A percentile compares a stretch with the other conserved stretches of the same genome.
Evolutionary conservation across 2,329 filamentous ascomycete species (phyloP).

Genomic region (Aspergillus unguis): DNA sequence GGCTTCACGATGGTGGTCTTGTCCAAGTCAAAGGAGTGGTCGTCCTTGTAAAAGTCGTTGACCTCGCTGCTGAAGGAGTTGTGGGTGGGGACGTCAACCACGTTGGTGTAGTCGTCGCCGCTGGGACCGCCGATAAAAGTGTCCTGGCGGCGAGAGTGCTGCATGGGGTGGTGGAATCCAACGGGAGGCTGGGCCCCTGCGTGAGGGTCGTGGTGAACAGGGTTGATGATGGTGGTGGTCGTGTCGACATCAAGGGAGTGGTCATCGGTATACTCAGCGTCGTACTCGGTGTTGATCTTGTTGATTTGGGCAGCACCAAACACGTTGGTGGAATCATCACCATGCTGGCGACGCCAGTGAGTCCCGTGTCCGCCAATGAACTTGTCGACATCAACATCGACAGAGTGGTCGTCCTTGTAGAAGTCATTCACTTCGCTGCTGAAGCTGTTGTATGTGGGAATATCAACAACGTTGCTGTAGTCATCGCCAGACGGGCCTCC

Average conservation of each 20-base stretch:
- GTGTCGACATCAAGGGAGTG: too few relatives aligned
- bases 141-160: conserved; percentile 1
- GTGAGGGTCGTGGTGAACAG: too few relatives aligned
- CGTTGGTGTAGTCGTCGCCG: conserved; percentile 17
- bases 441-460: neutral
- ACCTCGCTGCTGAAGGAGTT: neutral
- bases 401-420: conserved; percentile 14
- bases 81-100: neutral
- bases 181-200: too few relatives aligned
- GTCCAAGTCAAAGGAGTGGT: conserved; percentile 3
- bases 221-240: too few relatives aligned
- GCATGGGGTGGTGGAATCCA: neutral
- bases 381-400: neutral
- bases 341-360: too few relatives aligned
- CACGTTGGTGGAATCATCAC: too few relatives aligned
- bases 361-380: too few relatives aligned
- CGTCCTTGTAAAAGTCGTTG: neutral
- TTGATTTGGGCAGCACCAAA: too few relatives aligned
- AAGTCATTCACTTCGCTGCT: neutral
- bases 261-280: too few relatives aligned
- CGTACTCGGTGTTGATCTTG: too few relatives aligned
- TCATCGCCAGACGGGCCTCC: conserved; percentile 25
- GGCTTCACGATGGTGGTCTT: neutral
- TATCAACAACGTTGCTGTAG: conserved; percentile 11
- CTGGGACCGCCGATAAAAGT: conserved; percentile 14